Evolutionary conservation across 2,329 filamentous ascomycete species (phyloP).

Genomic region (Talaromyces atroroseus): DNA sequence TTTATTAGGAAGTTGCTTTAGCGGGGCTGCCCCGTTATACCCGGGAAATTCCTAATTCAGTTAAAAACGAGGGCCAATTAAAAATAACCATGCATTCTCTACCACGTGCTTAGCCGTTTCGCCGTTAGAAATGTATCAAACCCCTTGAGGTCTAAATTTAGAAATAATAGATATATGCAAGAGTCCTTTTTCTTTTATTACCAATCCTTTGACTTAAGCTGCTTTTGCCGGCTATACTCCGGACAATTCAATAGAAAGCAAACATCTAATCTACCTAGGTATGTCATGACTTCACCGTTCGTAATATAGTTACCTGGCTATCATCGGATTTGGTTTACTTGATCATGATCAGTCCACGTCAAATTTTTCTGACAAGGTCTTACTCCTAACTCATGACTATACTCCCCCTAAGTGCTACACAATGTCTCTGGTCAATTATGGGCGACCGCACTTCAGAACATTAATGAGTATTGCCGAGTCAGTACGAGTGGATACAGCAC

Average conservation of each 20-base stretch:
- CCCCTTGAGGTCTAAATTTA: background rate
- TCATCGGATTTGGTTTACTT: too few relatives aligned
- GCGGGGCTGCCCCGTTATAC: background rate
- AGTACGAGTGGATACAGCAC: background rate
- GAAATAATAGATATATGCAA: background rate
- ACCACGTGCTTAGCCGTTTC: background rate
- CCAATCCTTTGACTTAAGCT: background rate
- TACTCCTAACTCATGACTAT: too few relatives aligned
- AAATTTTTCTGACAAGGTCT: too few relatives aligned
- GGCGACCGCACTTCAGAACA: background rate
- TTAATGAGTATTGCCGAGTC: conserved; percentile 9
- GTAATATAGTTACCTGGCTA: too few relatives aligned
- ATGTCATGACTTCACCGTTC: background rate
- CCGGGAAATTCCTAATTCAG: background rate
- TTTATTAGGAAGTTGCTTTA: background rate
- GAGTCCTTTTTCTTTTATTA: conserved; percentile 4
- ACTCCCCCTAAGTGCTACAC: background rate
- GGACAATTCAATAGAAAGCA: background rate
- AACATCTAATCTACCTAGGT: background rate
- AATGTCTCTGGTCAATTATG: background rate
- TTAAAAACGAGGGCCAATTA: background rate
- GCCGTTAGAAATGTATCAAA: background rate
- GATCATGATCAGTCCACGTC: too few relatives aligned
- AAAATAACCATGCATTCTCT: background rate
- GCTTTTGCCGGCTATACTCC: background rate